Evolutionary conservation across 1,139 yeast genomes (phyloP), one percentile per base, ranked within the genome.

Genomic region (Protomyces arabidopsidicola): DNA sequence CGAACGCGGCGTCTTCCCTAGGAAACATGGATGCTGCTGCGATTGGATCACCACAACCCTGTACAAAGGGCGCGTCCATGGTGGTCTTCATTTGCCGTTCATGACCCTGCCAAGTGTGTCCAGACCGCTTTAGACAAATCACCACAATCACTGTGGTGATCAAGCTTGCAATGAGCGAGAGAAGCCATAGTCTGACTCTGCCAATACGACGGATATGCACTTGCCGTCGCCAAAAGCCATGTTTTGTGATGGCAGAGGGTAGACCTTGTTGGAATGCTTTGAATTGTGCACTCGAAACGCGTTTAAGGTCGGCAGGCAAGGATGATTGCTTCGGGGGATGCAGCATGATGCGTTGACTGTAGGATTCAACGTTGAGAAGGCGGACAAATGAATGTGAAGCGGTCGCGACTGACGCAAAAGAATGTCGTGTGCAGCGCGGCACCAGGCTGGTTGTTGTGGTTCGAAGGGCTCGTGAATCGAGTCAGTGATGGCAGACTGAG

Each of bases 1-100:
- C 89, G 68, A 90, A 81, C 0, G 91, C 86, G 0, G 96, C 97
- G 72, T 86, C 87, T 38, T 87, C 88, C 59, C 78, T 70, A 4
- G 77, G 77, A 22, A 51, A 55, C 45, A 24, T 48, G n/a, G 62
- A 56, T 14, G 66, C 64, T 14, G 61, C 66, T 16, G 35, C 45
- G 14, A 45, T 45, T 2, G 63, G 64, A 45, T 64, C 63, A 14
- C 52, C 59, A 34, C 66, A 64, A 6, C 66, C 66, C 20, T 54
- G 38, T 20, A 52, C 45, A 45, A 63, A 63, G 20, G 63, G 63
- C 27, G 45, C 54, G 50, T 60, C 63, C 27, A 53, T 20, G 10
- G 53, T 45, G 4, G 27, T 24, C n/a, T 60, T 60, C 39, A 60
- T 20, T 5, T 53, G 63, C 10, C 63, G 31, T 31, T 51, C 62